phyloP scores from a whole-genome alignment of 257 asterid species.

The Capsicum rhomboideum region DNA sequence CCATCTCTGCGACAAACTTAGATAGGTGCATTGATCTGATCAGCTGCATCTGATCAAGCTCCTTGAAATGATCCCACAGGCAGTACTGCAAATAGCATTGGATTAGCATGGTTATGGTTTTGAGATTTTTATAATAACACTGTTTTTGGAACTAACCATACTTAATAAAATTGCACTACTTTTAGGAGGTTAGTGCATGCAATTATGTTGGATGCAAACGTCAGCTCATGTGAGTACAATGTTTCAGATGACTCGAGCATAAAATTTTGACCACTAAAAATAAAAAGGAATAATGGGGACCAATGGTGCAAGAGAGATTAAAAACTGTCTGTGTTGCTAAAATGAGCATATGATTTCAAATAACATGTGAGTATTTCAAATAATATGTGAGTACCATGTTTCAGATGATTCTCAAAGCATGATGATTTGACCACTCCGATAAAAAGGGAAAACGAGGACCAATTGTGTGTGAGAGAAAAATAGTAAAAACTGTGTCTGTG shows the following conservation, averaged over 20 bases:
- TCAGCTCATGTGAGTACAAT: not conserved
- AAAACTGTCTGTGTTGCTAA: not conserved
- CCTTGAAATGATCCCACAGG: conserved; percentile 93
- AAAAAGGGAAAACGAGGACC: not conserved
- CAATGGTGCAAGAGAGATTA: not conserved
- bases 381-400: not conserved
- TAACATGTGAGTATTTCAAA: not conserved
- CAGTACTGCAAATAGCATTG: conserved; percentile 47
- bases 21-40: conserved; percentile 82
- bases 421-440: not conserved
- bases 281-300: not conserved
- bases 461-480: not conserved
- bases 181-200: not conserved
- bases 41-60: conserved; percentile 70
- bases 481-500: not conserved
- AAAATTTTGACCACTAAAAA: not conserved
- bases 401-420: not conserved
- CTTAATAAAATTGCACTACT: not conserved
- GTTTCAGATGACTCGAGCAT: not conserved
- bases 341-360: not conserved
- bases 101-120: not conserved
- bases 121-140: not conserved
- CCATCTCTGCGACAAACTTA: conserved; percentile 72
- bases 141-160: not conserved
- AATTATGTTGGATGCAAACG: not conserved